Evolutionary conservation across 139 green algal genomes (phyloP).

Genomic region (Auxenochlorella protothecoides): DNA sequence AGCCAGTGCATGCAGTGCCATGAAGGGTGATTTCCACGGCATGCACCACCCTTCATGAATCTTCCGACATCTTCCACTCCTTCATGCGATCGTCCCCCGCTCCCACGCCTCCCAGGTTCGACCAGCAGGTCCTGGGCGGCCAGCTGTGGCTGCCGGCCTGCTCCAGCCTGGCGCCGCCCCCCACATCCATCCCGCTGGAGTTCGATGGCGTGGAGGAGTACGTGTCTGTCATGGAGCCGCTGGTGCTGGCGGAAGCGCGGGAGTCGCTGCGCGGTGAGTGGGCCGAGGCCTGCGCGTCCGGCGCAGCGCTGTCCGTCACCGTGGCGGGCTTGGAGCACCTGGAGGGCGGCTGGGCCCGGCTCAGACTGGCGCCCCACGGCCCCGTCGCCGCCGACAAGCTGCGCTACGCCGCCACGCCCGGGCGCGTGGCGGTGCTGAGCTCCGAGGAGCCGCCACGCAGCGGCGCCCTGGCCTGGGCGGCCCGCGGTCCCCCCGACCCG

Average conservation of each 20-base stretch:
- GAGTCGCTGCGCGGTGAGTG: conserved; percentile 37
- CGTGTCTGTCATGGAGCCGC: conserved; percentile 52
- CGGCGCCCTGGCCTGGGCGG: conserved; percentile 5
- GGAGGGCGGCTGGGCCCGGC: conserved; percentile 18
- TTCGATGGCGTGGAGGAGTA: conserved; percentile 46
- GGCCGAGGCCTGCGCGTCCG: conserved; percentile 30
- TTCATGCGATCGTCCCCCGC: no score
- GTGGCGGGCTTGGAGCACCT: conserved; percentile 28
- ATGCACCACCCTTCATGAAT: no score
- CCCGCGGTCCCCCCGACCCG: no score
- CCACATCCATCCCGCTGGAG: conserved; percentile 7
- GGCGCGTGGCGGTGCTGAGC: not conserved
- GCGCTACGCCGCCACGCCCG: not conserved
- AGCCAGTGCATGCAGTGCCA: no score
- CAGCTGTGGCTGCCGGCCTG: conserved; percentile 29
- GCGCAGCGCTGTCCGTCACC: conserved; percentile 11
- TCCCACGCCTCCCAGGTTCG: conserved; percentile 18
- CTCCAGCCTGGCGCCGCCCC: not conserved
- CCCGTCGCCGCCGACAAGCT: not conserved
- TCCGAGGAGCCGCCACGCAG: not conserved
- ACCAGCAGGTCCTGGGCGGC: conserved; percentile 39
- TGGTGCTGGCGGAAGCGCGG: conserved; percentile 72
- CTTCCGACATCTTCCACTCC: no score
- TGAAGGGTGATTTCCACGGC: no score
- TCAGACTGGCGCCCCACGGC: conserved; percentile 3